These are phyloP conservation scores for Cicer pinnatifidum DNA, from an alignment of 306 rosid species.

Conservation along the genomic window DNA sequence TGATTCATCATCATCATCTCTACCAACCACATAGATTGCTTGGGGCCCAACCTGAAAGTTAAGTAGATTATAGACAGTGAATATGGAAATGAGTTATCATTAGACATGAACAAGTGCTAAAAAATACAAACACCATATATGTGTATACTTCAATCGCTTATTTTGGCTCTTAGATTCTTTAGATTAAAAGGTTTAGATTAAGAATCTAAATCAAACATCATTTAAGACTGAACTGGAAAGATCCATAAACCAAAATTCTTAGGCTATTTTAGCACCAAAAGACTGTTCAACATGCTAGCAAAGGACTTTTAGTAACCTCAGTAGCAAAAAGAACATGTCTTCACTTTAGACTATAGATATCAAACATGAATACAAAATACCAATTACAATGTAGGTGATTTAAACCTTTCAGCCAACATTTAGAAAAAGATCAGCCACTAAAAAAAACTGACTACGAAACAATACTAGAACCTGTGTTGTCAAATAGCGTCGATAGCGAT, in stretches of 20 bases:
- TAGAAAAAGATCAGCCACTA: background rate
- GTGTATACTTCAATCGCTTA: constrained; percentile 12
- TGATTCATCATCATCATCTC: constrained; percentile 96
- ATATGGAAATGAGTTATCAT: constrained; percentile 40
- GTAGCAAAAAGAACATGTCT: constrained; percentile 24
- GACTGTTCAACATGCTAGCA: constrained; percentile 28
- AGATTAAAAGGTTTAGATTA: constrained; percentile 7
- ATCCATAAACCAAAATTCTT: constrained; percentile 16
- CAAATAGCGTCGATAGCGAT: too few relatives aligned
- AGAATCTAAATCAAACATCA: constrained; percentile 28
- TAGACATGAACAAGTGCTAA: constrained; percentile 17
- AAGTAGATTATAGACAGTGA: constrained; percentile 41
- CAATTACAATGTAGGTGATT: constrained; percentile 15
- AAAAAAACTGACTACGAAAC: constrained; percentile 13
- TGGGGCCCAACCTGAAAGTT: constrained; percentile 91
- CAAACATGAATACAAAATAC: constrained; percentile 33
- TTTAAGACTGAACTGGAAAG: constrained; percentile 5
- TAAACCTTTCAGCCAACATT: constrained; percentile 17
- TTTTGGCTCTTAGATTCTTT: constrained; percentile 30
- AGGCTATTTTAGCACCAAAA: constrained; percentile 34
- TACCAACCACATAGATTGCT: constrained; percentile 97
- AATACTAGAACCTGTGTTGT: background rate
- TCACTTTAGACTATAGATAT: constrained; percentile 28
- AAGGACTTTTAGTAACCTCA: constrained; percentile 16
- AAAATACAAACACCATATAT: constrained; percentile 6